Percentiles rank a stretch among this genome's conserved stretches.
phyloP scores from a whole-genome alignment of 352 stramenopile genomes.

The Pythium chondricola region DNA sequence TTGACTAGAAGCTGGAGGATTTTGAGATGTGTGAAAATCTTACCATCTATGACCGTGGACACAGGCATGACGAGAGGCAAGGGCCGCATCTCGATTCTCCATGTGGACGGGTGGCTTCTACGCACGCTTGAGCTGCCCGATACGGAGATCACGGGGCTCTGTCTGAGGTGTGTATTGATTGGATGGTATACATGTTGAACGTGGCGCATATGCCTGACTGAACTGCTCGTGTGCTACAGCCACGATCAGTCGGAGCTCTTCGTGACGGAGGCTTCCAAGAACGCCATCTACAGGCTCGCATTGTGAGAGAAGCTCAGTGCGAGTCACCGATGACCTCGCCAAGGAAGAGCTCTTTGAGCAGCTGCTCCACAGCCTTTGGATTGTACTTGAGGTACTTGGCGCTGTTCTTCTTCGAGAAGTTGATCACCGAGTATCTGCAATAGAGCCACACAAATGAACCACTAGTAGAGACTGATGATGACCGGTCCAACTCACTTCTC shows the following conservation, averaged over 20 bases:
- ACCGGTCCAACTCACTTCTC: conserved; percentile 78
- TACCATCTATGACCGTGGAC: no score
- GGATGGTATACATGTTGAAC: neutral
- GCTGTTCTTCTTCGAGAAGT: conserved; percentile 91
- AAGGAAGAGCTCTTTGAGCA: conserved; percentile 82
- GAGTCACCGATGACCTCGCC: conserved; percentile 27
- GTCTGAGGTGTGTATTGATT: conserved; percentile 36
- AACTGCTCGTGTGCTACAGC: conserved; percentile 14
- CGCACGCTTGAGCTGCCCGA: conserved; percentile 52
- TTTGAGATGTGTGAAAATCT: no score
- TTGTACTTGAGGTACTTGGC: conserved; percentile 88
- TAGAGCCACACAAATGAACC: neutral
- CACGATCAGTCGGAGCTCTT: conserved; percentile 48
- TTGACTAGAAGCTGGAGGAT: no score
- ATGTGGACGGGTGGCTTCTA: conserved; percentile 34
- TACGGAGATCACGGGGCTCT: conserved; percentile 71
- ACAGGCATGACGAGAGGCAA: no score
- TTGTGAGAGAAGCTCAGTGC: conserved; percentile 18
- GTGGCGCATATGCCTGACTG: neutral
- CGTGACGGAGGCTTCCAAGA: conserved; percentile 74
- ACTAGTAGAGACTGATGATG: no score
- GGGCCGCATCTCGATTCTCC: conserved; percentile 68
- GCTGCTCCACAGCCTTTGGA: conserved; percentile 67
- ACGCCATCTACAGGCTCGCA: conserved; percentile 49
- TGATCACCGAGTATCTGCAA: conserved; percentile 80